Conservation (phyloP, 768 basidiomycete genomes). For the Xerocomus brunneocitrinus region DNA sequence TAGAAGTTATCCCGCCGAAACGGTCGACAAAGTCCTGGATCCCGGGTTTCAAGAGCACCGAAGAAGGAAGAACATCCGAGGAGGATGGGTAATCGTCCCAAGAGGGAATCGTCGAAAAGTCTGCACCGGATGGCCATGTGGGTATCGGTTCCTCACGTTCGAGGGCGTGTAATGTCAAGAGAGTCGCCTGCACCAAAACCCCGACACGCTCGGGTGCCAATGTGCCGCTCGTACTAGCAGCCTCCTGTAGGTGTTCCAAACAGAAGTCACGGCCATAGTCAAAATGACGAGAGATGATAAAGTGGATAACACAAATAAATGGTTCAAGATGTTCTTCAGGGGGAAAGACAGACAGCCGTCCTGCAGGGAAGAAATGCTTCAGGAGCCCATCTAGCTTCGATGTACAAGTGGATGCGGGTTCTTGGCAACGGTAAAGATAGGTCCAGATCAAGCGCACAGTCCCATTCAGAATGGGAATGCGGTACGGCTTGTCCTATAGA, state of each 20-base stretch:
- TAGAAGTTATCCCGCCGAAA: constrained; percentile 50
- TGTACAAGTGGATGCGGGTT: constrained; percentile 76
- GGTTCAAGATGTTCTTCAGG: constrained; percentile 74
- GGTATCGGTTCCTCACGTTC: constrained; percentile 71
- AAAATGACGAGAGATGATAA: constrained; percentile 75
- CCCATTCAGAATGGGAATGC: constrained; percentile 73
- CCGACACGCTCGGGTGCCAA: constrained; percentile 69
- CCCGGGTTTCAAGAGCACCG: constrained; percentile 55
- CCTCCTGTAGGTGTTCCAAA: constrained; percentile 75
- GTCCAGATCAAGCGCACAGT: constrained; percentile 86
- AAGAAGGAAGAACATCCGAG: constrained; percentile 54
- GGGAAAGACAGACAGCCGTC: constrained; percentile 54
- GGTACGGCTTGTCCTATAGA: constrained; percentile 69
- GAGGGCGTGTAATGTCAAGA: constrained; percentile 63
- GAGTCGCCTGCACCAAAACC: constrained; percentile 71
- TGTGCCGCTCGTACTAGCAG: constrained; percentile 39
- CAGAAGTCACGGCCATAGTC: constrained; percentile 83
- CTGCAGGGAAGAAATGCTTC: constrained; percentile 75
- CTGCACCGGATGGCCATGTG: constrained; percentile 71
- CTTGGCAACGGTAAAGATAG: constrained; percentile 90
- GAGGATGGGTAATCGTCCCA: constrained; percentile 69
- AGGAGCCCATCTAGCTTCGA: constrained; percentile 70
- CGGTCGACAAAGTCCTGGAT: constrained; percentile 72
- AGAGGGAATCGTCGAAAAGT: constrained; percentile 53
- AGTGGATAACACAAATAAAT: constrained; percentile 76